Conservation (phyloP, 192 early-diverging fungal genomes). For the Entomortierella lignicola region DNA sequence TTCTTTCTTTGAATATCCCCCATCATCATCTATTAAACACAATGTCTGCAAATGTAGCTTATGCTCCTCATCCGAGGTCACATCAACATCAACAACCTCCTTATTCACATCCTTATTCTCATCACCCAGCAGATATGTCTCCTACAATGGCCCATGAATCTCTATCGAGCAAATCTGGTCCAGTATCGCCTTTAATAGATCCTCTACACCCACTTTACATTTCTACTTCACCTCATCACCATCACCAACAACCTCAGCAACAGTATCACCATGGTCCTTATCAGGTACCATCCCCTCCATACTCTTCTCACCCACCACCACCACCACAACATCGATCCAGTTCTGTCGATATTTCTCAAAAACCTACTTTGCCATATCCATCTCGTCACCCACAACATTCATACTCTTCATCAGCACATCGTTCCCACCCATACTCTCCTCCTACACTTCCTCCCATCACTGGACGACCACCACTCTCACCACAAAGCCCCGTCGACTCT, state of each 20-base stretch:
- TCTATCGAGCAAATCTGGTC: neutral
- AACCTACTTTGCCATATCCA: conserved; percentile 33
- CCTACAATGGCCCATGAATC: conserved; percentile 30
- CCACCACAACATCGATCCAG: conserved; percentile 23
- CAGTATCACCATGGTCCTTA: conserved; percentile 20
- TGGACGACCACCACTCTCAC: conserved; percentile 27
- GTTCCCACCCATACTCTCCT: conserved; percentile 34
- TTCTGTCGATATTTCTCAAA: conserved; percentile 24
- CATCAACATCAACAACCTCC: conserved; percentile 16
- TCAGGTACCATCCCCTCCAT: conserved; percentile 41
- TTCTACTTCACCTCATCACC: conserved; percentile 13
- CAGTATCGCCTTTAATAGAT: too few relatives aligned
- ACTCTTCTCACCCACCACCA: too few relatives aligned
- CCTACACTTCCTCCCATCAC: conserved; percentile 33
- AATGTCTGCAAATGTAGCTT: conserved; percentile 18
- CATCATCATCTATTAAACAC: neutral
- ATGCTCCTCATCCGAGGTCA: conserved; percentile 17
- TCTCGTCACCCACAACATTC: conserved; percentile 11
- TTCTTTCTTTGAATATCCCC: neutral
- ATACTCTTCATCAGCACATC: conserved; percentile 27
- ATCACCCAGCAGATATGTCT: conserved; percentile 25
- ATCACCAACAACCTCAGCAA: conserved; percentile 26
- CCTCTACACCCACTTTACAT: conserved; percentile 33
- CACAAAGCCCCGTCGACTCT: conserved; percentile 35
- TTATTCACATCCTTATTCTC: conserved; percentile 14